Percentiles rank a stretch among this genome's conserved stretches.
phyloP scores from a whole-genome alignment of 208 protist genomes.

The Leishmania gerbilli region DNA sequence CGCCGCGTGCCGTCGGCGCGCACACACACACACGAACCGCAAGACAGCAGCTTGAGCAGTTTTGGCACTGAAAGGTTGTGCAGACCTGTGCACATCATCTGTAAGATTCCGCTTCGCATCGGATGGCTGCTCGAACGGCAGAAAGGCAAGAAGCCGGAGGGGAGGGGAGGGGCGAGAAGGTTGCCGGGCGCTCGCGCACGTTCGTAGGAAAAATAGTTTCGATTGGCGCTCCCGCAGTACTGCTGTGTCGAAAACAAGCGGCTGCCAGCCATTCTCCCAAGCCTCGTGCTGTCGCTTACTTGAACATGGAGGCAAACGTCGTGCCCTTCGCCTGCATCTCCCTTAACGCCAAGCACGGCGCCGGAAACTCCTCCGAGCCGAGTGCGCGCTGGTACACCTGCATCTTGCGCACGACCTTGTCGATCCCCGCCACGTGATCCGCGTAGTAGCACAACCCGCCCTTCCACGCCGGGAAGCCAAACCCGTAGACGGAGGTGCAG shows the following conservation, averaged over 20 bases:
- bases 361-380: constrained; percentile 45
- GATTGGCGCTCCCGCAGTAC: not conserved
- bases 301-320: constrained; percentile 47
- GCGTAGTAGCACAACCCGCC: constrained; percentile 84
- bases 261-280: not conserved
- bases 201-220: not conserved
- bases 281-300: not conserved
- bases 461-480: constrained; percentile 83
- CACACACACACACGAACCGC: not conserved
- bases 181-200: not conserved
- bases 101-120: not conserved
- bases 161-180: not conserved
- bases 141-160: not conserved
- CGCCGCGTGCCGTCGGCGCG: not conserved
- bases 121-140: not conserved
- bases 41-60: too few species aligned
- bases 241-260: not conserved
- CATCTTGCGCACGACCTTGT: constrained; percentile 67
- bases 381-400: constrained; percentile 60
- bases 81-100: not conserved
- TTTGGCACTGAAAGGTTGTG: not conserved
- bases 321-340: constrained; percentile 44
- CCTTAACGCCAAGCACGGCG: constrained; percentile 49
- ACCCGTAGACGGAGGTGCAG: constrained; percentile 79
- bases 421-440: constrained; percentile 55